phyloP scores from a whole-genome alignment of 768 basidiomycete species.

The Suillus subluteus region DNA sequence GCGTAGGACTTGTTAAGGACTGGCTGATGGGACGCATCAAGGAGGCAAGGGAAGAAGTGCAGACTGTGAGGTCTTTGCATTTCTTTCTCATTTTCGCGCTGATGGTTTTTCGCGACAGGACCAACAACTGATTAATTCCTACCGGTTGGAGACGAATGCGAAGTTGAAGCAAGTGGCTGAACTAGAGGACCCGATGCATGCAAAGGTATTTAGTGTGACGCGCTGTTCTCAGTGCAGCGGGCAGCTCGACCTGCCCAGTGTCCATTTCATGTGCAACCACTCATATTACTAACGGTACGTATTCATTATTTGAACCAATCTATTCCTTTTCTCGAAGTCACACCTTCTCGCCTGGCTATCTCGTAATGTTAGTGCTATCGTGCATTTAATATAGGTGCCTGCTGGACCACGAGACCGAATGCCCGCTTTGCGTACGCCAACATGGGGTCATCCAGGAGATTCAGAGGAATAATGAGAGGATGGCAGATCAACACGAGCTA shows the following conservation, averaged over 20 bases:
- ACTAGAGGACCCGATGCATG: conserved; percentile 74
- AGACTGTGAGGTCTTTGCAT: conserved; percentile 59
- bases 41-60: conserved; percentile 73
- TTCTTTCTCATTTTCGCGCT: not conserved
- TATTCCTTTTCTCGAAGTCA: conserved; percentile 7
- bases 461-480: conserved; percentile 77
- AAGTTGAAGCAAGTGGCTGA: conserved; percentile 84
- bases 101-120: conserved; percentile 56
- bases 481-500: conserved; percentile 82
- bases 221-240: conserved; percentile 89
- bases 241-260: conserved; percentile 87
- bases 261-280: conserved; percentile 99
- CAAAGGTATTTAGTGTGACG: conserved; percentile 92
- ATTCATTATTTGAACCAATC: conserved; percentile 7
- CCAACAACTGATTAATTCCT: conserved; percentile 83
- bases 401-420: conserved; percentile 87
- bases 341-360: not conserved
- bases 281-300: conserved; percentile 91
- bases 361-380: not conserved
- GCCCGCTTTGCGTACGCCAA: conserved; percentile 84
- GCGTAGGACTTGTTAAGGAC: conserved; percentile 88
- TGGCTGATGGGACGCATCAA: conserved; percentile 85
- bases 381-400: conserved; percentile 61
- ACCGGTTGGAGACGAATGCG: conserved; percentile 78
- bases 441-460: conserved; percentile 92